phyloP scores from a whole-genome alignment of 2,329 filamentous ascomycete genomes.

The Colletotrichum musicola region DNA sequence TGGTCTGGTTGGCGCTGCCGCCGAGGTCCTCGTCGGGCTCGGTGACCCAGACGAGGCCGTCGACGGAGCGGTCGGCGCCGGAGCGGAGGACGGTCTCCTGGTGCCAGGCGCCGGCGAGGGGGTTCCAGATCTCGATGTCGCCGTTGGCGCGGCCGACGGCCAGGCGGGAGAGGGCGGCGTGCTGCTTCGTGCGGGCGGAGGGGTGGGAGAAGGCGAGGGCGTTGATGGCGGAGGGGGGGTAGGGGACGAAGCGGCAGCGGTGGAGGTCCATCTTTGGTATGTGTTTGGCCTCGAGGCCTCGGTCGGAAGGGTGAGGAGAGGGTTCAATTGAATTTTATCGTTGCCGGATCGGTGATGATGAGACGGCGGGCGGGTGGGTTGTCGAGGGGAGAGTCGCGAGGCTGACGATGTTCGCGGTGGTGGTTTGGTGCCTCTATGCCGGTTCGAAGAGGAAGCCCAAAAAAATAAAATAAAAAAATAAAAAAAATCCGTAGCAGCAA shows the following conservation, averaged over 20 bases:
- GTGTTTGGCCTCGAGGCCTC: conserved; percentile 31
- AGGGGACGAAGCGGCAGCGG: conserved; percentile 95
- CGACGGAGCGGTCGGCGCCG: conserved; percentile 86
- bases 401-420: conserved; percentile 24
- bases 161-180: conserved; percentile 74
- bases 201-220: conserved; percentile 93
- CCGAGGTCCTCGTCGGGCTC: conserved; percentile 78
- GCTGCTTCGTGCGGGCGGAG: conserved; percentile 58
- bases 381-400: neutral
- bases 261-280: conserved; percentile 85
- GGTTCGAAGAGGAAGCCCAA: neutral
- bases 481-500: conserved; percentile 24
- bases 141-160: conserved; percentile 94
- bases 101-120: conserved; percentile 83
- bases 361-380: no score
- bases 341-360: neutral
- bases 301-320: conserved; percentile 6
- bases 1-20: conserved; percentile 53
- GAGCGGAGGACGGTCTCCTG: conserved; percentile 90
- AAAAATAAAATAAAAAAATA: no score
- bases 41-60: conserved; percentile 91
- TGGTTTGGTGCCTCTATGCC: conserved; percentile 7
- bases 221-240: conserved; percentile 92
- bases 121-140: conserved; percentile 98
- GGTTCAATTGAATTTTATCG: conserved; percentile 21